These are phyloP conservation scores for Aureobasidium subglaciale DNA, from an alignment of 2,329 filamentous ascomycete species.

Conservation along the genomic window DNA sequence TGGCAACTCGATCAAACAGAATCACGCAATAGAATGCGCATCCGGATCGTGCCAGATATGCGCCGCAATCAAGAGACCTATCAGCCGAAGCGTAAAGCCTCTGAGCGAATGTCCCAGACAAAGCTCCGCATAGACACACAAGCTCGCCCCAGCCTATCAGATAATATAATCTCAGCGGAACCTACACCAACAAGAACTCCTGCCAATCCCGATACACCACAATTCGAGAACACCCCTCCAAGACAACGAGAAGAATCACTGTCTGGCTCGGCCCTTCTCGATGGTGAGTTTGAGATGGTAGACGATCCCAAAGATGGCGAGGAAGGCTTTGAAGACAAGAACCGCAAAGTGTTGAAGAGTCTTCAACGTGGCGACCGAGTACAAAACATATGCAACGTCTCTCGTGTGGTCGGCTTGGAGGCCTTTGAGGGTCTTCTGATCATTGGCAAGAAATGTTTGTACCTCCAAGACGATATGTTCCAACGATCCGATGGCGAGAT, in stretches of 20 bases:
- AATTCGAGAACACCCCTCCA: conserved; percentile 24
- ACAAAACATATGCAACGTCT: conserved; percentile 90
- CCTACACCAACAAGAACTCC: conserved; percentile 12
- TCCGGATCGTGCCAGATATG: conserved; percentile 76
- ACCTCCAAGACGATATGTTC: conserved; percentile 95
- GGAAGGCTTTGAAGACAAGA: conserved; percentile 92
- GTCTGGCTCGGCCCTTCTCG: conserved; percentile 43
- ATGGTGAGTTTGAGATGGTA: conserved; percentile 93
- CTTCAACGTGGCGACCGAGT: conserved; percentile 86
- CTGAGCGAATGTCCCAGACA: conserved; percentile 39
- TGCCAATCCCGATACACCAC: background rate
- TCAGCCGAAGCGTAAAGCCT: conserved; percentile 73
- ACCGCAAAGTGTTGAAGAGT: conserved; percentile 93
- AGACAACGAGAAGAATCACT: conserved; percentile 37
- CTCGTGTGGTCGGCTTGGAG: conserved; percentile 86
- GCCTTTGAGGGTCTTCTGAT: conserved; percentile 91
- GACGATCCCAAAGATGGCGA: conserved; percentile 83
- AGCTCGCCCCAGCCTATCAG: conserved; percentile 22
- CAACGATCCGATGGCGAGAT: conserved; percentile 93
- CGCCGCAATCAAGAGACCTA: conserved; percentile 63
- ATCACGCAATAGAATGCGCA: conserved; percentile 87
- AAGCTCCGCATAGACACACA: conserved; percentile 26
- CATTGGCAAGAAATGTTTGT: conserved; percentile 82
- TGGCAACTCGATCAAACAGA: conserved; percentile 97
- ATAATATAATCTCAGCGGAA: conserved; percentile 21